Percentiles rank a stretch among this genome's conserved stretches.
phyloP scores from a whole-genome alignment of 495 filamentous ascomycete species.

The Hypoxylon lenormandii region DNA sequence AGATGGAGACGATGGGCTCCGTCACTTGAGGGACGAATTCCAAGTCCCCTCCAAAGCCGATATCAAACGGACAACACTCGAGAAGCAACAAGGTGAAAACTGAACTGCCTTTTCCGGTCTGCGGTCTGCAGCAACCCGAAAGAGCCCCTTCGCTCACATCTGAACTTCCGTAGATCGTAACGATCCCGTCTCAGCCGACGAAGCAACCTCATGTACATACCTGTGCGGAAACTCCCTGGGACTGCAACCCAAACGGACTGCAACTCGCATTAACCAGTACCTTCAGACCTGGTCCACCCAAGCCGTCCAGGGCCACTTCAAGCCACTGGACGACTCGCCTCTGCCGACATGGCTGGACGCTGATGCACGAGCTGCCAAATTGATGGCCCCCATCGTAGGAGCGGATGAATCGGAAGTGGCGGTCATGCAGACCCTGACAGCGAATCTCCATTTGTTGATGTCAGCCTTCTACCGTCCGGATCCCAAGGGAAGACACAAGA shows the following conservation, averaged over 20 bases:
- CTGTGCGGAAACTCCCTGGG: constrained; percentile 97
- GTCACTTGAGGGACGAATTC: constrained; percentile 78
- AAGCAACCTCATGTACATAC: constrained; percentile 72
- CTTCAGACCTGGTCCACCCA: constrained; percentile 89
- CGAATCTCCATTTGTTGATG: constrained; percentile 91
- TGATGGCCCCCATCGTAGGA: constrained; percentile 88
- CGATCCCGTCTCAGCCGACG: constrained; percentile 42
- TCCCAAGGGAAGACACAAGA: constrained; percentile 78
- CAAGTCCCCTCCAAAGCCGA: constrained; percentile 84
- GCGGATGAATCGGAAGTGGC: constrained; percentile 83
- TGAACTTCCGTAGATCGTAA: constrained; percentile 53
- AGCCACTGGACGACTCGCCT: constrained; percentile 77
- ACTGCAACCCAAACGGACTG: constrained; percentile 81
- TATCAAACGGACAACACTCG: constrained; percentile 73
- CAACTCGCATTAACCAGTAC: constrained; percentile 77
- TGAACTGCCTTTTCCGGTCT: constrained; percentile 20
- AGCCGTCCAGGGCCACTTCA: constrained; percentile 94
- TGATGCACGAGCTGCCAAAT: constrained; percentile 75
- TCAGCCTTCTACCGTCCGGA: constrained; percentile 88
- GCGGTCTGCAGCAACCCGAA: constrained; percentile 6
- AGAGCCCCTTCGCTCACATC: constrained; percentile 24
- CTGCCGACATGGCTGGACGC: constrained; percentile 84
- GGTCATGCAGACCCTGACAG: constrained; percentile 92
- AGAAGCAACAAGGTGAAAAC: constrained; percentile 45
- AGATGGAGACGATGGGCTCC: constrained; percentile 77